Base-by-base conservation (phyloP, 1,139 yeast genomes). In the Blastobotrys buckinghamii region DNA sequence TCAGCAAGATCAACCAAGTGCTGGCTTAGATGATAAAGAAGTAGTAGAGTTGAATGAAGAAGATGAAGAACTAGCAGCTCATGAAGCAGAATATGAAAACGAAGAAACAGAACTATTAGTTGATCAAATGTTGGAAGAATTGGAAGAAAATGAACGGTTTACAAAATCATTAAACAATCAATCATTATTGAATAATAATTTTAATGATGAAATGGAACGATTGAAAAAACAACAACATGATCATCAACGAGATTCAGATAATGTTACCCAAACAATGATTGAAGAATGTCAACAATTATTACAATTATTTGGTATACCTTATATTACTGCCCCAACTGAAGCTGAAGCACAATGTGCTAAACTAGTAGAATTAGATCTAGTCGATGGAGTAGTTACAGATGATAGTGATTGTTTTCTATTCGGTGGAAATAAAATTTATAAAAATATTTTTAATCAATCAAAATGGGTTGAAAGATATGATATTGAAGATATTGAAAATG, bases 341-440 rank as follows among this genome's bases (percentile, higher is more conserved):
- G 98, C 98, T 1, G 98, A 92, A 69, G 97, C 97, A 0, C 98
- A 92, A 61, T 92, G 98, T 67, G 97, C 96, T 0, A 87, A 82
- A 56, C 68, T 92, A 10, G 67, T 79, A 44, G 66, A 68, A 24
- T 65, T 88, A 16, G 78, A 78, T 0, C 72, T 92, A 22, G 97
- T 92, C 1, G 98, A 94, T 65, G 99, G 98, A 0, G 85, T 92
- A 19, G 83, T 94, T 17, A 94, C 98, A 0, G 99, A 94, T 65
- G 99, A 94, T 71, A 87, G 96, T 58, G 99, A 94, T 75, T 89
- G 96, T 47, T 92, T 94, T 59, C 67, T 94, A 40, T 94, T 94
- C 71, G 98, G 97, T 0, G 97, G 96, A 1, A 81, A 81, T 49
- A 74, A 73, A 41, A 79, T 94, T 1, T 92, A 90, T 67, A 85